Conservation (phyloP, 2,329 filamentous ascomycete genomes). For the Alternaria alternata region DNA sequence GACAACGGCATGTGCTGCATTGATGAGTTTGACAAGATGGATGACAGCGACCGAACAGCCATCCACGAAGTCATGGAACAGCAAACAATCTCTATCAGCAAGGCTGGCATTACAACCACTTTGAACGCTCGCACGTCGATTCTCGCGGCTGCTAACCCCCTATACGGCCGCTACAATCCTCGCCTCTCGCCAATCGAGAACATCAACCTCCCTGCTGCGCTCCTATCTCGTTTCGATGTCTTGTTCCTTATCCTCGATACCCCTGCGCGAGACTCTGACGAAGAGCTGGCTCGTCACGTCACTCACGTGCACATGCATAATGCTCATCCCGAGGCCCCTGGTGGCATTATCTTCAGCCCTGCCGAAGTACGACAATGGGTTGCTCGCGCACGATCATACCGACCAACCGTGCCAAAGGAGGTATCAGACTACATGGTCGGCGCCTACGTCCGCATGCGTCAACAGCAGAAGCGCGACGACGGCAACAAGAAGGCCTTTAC, state of each 20-base stretch:
- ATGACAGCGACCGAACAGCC: slow-evolving; percentile 80
- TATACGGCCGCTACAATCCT: slow-evolving; percentile 98
- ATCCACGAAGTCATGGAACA: slow-evolving; percentile 92
- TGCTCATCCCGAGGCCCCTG: slow-evolving; percentile 77
- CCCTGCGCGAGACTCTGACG: slow-evolving; percentile 85
- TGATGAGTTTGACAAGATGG: slow-evolving; percentile 91
- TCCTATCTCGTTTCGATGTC: slow-evolving; percentile 96
- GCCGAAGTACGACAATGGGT: slow-evolving; percentile 96
- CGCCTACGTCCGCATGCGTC: slow-evolving; percentile 93
- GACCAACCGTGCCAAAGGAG: slow-evolving; percentile 81
- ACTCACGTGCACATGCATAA: slow-evolving; percentile 97
- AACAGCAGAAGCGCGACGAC: slow-evolving; percentile 90
- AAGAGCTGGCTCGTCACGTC: slow-evolving; percentile 94
- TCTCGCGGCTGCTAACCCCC: slow-evolving; percentile 92
- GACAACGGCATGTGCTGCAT: slow-evolving; percentile 88
- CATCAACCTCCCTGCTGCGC: slow-evolving; percentile 96
- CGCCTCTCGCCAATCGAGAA: slow-evolving; percentile 97
- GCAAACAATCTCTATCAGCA: slow-evolving; percentile 85
- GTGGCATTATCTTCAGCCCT: slow-evolving; percentile 82
- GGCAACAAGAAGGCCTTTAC: slow-evolving; percentile 90
- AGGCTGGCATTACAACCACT: slow-evolving; percentile 95
- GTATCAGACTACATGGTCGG: slow-evolving; percentile 97
- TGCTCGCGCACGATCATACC: slow-evolving; percentile 87
- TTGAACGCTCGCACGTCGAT: slow-evolving; percentile 96
- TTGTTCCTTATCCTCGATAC: slow-evolving; percentile 97